A percentile compares a stretch with the other conserved stretches of the same genome.
Conservation (phyloP, 768 basidiomycete genomes). For the Tephrocybe rancida region DNA sequence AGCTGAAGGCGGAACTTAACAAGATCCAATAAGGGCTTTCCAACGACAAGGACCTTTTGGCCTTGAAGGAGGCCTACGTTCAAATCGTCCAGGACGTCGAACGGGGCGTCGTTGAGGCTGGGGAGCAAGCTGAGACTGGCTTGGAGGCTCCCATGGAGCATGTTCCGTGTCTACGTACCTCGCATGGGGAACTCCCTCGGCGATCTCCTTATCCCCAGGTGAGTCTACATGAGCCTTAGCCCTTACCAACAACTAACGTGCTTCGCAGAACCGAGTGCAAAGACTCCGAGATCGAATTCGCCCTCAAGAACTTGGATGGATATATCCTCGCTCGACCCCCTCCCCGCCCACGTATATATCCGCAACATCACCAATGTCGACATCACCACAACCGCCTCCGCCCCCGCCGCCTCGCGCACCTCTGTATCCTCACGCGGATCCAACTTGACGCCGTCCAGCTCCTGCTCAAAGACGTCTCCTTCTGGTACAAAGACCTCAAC, state of each 20-base stretch:
- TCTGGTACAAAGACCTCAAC: slow-evolving; percentile 70
- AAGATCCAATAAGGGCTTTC: slow-evolving; percentile 48
- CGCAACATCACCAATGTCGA: slow-evolving; percentile 65
- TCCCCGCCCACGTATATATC: slow-evolving; percentile 72
- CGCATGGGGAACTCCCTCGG: slow-evolving; percentile 52
- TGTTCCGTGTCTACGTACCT: slow-evolving; percentile 81
- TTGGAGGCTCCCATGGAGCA: slow-evolving; percentile 59
- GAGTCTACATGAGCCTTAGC: slow-evolving; percentile 1
- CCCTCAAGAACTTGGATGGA: slow-evolving; percentile 78
- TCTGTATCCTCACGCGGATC: slow-evolving; percentile 65
- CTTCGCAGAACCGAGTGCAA: slow-evolving; percentile 65
- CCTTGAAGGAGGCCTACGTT: slow-evolving; percentile 47
- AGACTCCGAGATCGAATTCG: slow-evolving; percentile 68
- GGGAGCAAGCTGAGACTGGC: slow-evolving; percentile 40
- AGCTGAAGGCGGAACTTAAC: slow-evolving; percentile 44
- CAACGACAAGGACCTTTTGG: slow-evolving; percentile 51
- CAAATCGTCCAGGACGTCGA: slow-evolving; percentile 53
- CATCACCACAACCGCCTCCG: slow-evolving; percentile 45
- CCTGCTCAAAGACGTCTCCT: slow-evolving; percentile 64
- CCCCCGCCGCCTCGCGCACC: slow-evolving; percentile 40
- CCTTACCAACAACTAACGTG: neutral
- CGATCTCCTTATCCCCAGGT: slow-evolving; percentile 74
- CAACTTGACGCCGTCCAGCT: slow-evolving; percentile 69
- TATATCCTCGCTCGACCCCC: slow-evolving; percentile 64
- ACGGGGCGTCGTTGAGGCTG: slow-evolving; percentile 34